Conservation (phyloP, 129 eudicot species). For the Escallonia rubra region DNA sequence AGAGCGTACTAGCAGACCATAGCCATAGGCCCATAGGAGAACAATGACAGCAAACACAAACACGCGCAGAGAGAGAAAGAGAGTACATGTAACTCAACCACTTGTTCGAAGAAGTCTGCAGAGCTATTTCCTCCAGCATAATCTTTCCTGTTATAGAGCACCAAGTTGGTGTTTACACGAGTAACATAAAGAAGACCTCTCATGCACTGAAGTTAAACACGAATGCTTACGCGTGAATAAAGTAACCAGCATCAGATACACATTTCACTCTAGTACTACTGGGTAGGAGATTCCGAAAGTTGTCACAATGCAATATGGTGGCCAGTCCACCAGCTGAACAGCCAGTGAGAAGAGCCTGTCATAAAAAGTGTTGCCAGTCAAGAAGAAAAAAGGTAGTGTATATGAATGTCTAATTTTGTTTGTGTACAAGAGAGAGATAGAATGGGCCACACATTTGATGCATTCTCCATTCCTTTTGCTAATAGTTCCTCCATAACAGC, state of each 20-base stretch:
- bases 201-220: not conserved
- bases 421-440: not conserved
- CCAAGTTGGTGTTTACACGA: not conserved
- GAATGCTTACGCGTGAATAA: slow-evolving; percentile 33
- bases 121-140: slow-evolving; percentile 32
- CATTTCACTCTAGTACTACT: slow-evolving; percentile 40
- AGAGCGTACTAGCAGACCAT: no score
- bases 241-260: slow-evolving; percentile 47
- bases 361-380: not conserved
- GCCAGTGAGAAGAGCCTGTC: slow-evolving; percentile 46
- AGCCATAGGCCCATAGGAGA: no score
- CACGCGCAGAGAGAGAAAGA: not conserved
- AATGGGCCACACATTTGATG: slow-evolving; percentile 24
- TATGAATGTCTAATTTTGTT: not conserved
- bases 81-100: slow-evolving; percentile 44
- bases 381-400: no score
- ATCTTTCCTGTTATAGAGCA: slow-evolving; percentile 33
- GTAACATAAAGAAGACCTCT: not conserved
- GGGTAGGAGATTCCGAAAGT: slow-evolving; percentile 32
- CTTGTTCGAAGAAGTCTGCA: slow-evolving; percentile 32
- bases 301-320: slow-evolving; percentile 39
- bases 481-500: slow-evolving; percentile 49
- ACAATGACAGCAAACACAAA: no score
- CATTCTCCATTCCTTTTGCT: slow-evolving; percentile 53
- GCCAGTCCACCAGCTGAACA: slow-evolving; percentile 54